Evolutionary conservation across 2,329 filamentous ascomycete species (phyloP), one percentile per base, ranked within the genome.

Genomic region (Parastagonospora nodorum): DNA sequence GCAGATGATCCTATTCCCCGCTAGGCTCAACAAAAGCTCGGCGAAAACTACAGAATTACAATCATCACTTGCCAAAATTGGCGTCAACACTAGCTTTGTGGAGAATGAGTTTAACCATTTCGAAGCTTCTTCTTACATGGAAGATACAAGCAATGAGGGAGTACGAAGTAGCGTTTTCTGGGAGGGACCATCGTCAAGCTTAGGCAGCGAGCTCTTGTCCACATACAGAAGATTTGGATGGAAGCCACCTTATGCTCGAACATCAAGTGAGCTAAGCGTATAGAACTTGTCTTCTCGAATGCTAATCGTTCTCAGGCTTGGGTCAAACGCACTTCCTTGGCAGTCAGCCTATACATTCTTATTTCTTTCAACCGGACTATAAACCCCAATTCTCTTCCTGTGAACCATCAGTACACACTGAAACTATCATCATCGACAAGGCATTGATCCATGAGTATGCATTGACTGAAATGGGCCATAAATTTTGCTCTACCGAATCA

Each of bases 331-430:
- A 60, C 46, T 65, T 58, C 41, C 38, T 60, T 9, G 61, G 62
- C 8, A 43, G 41, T n/a, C 47, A 64, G 32, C 54, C 62, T 9
- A 16, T 67, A 0, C 62, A 67, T 31, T 53, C 63, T 2, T 51
- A 63, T 32, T 63, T 67, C 42, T 66, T 67, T 39, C 36, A 42
- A 8, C 57, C 59, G 1, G 48, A 58, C 28, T 67, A 63, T 45
- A 45, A 50, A 35, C 62, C 61, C 4, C 62, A 66, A 41, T 53
- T 61, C 15, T 37, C 27, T 0, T 40, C 46, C 0, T 46, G 42
- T n/a, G 41, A 40, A 1, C 14, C 41, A 5, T 33, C 50, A 1
- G 35, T 4, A 10, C 16, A 24, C 2, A 43, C 39, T 12, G 54
- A 62, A 38, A 39, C 33, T 19, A 30, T 64, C 11, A 41, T 58